A percentile compares a stretch with the other conserved stretches of the same genome.
Conservation (phyloP, 495 filamentous ascomycete species). For the Lasiosphaeriaceae sp. region DNA sequence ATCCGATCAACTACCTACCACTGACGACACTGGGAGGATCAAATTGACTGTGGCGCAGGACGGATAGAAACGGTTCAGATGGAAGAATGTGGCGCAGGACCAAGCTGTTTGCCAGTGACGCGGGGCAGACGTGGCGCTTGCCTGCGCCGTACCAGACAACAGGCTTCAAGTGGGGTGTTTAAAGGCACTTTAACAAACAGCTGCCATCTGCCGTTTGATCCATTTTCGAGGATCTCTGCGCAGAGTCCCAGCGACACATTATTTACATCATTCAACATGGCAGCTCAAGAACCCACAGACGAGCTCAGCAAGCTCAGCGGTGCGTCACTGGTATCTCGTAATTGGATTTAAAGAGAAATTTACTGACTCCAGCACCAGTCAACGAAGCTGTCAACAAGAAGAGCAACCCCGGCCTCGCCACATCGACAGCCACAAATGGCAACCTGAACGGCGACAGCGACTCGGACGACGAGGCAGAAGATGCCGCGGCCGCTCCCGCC, state of each 20-base stretch:
- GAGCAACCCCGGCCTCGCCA: constrained; percentile 43
- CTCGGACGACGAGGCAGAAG: constrained; percentile 60
- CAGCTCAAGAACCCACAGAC: constrained; percentile 38
- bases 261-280: constrained; percentile 29
- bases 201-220: neutral
- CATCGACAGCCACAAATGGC: constrained; percentile 44
- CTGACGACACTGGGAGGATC: no score
- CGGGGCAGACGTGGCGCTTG: no score
- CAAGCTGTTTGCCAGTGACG: no score
- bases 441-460: constrained; percentile 62
- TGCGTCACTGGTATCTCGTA: constrained; percentile 16
- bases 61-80: neutral
- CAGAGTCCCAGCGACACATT: neutral
- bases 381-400: constrained; percentile 47
- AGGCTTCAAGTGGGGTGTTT: neutral
- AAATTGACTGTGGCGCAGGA: neutral
- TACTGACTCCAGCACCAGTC: constrained; percentile 18
- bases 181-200: no score
- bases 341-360: neutral
- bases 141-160: no score
- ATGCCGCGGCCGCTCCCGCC: constrained; percentile 29
- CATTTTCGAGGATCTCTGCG: neutral
- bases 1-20: no score
- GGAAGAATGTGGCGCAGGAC: constrained; percentile 5
- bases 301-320: constrained; percentile 42